Conservation (phyloP, 1,139 yeast genomes). For the Pneumocystis sp. region DNA sequence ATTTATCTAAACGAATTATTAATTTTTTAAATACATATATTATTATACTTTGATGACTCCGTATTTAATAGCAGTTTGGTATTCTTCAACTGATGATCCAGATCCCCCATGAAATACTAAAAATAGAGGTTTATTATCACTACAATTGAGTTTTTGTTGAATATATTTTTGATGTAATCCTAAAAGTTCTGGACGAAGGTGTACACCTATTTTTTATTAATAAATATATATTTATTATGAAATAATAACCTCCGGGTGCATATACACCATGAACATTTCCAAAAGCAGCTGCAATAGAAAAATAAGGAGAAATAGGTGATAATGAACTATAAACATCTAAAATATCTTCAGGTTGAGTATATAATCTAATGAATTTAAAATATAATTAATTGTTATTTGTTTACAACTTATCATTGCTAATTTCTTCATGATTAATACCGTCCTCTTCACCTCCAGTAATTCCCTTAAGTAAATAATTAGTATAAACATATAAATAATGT, state of each 20-base stretch:
- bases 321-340: constrained; percentile 82
- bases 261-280: constrained; percentile 99
- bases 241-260: constrained; percentile 59
- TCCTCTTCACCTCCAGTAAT: constrained; percentile 74
- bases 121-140: constrained; percentile 60
- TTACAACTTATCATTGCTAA: constrained; percentile 47
- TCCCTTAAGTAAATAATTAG: background rate
- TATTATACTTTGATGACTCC: constrained; percentile 99
- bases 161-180: constrained; percentile 88
- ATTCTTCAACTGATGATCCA: constrained; percentile 87
- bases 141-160: constrained; percentile 41
- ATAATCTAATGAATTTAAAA: constrained; percentile 28
- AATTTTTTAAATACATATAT: constrained; percentile 98
- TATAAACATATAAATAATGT: constrained; percentile 22
- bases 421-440: constrained; percentile 97
- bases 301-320: constrained; percentile 86
- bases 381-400: background rate
- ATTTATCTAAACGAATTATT: constrained; percentile 73
- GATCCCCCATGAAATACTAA: constrained; percentile 99
- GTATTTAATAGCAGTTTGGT: constrained; percentile 72
- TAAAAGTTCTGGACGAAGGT: constrained; percentile 78
- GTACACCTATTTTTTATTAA: constrained; percentile 40
- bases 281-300: constrained; percentile 98
- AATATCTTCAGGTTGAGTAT: constrained; percentile 94
- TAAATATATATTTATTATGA: background rate